Evolutionary conservation across 371 early-diverging fungal genomes (phyloP), one percentile per base, ranked within the genome.

Genomic region (Rhizopus arrhizus): DNA sequence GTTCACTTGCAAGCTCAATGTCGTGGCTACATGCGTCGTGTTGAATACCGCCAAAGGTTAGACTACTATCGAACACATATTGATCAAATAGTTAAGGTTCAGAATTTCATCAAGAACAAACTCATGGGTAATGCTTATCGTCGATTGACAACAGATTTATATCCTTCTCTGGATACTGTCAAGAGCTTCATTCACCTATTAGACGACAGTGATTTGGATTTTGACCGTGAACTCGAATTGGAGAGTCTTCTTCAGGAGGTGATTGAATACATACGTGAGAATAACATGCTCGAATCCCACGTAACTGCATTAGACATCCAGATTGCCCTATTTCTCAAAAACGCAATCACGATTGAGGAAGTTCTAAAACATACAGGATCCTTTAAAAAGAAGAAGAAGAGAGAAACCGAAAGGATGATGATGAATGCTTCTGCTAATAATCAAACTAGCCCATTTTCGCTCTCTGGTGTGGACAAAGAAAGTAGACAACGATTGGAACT

Each of bases 271-370:
- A 98, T 98, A 61, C 85, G 94, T 10, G 96, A 97, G 61, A 98
- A 96, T 75, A 88, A 89, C 45, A 80, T 85, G 41, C 74, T 90
- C 10, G 96, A 97, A 62, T 76, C 82, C 1, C 86, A 92, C 41
- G 76, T 99, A 22, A 94, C 88, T 59, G 89, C 91, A 16, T 81
- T 98, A 3, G 99, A 99, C 65, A 89, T 93, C 58, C 97, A 98
- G 72, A 97, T 99, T 61, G 93, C 97, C 10, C 83, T 99, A 15
- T 86, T 99, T 22, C 89, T 99, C 36, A 91, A 95, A 63, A 99
- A 99, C 76, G 93, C 94, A 52, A 94, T 98, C 55, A 86, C 95
- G 9, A 76, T 99, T 41, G 96, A 96, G 35, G 97, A 96, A 67
- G 93, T 97, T 4, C 72, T 91, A 55, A 89, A 86, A 53, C 78